phyloP scores from a whole-genome alignment of 2,329 filamentous ascomycete genomes.

The Alternaria incomplexa region DNA sequence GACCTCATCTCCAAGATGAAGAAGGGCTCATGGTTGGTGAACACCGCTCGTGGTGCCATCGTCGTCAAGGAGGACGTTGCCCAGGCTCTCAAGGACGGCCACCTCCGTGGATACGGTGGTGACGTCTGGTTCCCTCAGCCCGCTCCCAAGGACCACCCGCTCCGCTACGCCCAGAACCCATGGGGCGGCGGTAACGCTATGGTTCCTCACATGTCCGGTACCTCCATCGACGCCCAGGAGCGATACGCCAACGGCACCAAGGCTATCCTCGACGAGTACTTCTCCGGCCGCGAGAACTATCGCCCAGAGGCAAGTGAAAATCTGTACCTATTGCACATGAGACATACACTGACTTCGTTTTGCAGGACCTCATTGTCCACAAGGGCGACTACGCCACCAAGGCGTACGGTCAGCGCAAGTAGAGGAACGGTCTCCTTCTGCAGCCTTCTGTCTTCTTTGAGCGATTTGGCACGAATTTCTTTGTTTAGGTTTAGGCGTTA shows the following conservation, averaged over 20 bases:
- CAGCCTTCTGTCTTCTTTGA: conserved; percentile 12
- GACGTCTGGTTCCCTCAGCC: conserved; percentile 99
- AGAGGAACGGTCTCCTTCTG: conserved; percentile 43
- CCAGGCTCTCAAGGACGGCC: conserved; percentile 86
- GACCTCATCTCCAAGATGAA: conserved; percentile 99
- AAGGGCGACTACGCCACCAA: conserved; percentile 93
- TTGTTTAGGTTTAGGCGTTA: conserved; percentile 16
- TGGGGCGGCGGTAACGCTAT: conserved; percentile 98
- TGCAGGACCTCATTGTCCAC: conserved; percentile 77
- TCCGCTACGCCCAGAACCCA: conserved; percentile 91
- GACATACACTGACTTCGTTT: not conserved
- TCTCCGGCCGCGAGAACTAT: conserved; percentile 87
- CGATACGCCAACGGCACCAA: conserved; percentile 84
- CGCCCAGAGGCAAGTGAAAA: too few relatives aligned
- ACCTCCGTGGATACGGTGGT: conserved; percentile 86
- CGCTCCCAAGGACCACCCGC: conserved; percentile 88
- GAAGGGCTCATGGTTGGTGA: conserved; percentile 95
- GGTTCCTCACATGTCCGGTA: conserved; percentile 99
- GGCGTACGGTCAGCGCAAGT: conserved; percentile 80
- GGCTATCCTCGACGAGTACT: conserved; percentile 89
- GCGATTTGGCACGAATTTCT: conserved; percentile 26
- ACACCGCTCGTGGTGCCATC: conserved; percentile 98
- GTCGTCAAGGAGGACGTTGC: conserved; percentile 99
- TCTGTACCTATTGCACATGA: too few relatives aligned
- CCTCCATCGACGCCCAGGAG: conserved; percentile 96